Conservation (phyloP, 2,329 filamentous ascomycete genomes). For the Colletotrichum sp. region DNA sequence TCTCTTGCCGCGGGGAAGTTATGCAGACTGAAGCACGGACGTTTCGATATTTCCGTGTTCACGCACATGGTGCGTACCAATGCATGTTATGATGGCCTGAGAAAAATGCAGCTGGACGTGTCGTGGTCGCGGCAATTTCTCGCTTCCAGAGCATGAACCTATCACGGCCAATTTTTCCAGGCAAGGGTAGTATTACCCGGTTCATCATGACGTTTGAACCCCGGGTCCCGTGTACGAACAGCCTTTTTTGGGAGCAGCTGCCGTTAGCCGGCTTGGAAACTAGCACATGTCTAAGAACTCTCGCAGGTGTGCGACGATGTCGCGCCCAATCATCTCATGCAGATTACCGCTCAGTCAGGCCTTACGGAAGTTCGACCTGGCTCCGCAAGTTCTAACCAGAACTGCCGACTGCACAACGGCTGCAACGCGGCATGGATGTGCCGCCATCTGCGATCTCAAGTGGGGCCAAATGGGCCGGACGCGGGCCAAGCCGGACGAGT, state of each 20-base stretch:
- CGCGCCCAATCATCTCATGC: not conserved
- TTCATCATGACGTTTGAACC: not conserved
- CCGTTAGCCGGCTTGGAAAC: not conserved
- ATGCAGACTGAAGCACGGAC: not conserved
- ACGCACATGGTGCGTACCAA: not conserved
- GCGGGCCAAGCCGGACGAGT: not conserved
- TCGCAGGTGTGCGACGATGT: not conserved
- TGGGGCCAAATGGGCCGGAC: not conserved
- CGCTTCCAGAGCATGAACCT: not conserved
- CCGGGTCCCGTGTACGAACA: not conserved
- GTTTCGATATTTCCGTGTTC: not conserved
- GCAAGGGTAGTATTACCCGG: not conserved
- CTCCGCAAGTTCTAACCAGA: not conserved
- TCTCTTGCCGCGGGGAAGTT: not conserved
- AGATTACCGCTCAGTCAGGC: not conserved
- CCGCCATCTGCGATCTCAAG: not conserved
- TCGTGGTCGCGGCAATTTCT: not conserved
- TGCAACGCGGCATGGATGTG: not conserved
- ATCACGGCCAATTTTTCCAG: not conserved
- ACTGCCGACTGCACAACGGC: not conserved
- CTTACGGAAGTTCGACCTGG: too few species aligned
- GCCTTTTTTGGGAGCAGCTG: not conserved
- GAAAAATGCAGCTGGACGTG: not conserved
- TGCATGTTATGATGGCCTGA: not conserved
- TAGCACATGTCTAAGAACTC: too few species aligned